A percentile compares a stretch with the other conserved stretches of the same genome.
These are phyloP conservation scores for Marchantia polymorpha DNA, from an alignment of 225 moss, liverwort and hornwort species.

Conservation along the genomic window DNA sequence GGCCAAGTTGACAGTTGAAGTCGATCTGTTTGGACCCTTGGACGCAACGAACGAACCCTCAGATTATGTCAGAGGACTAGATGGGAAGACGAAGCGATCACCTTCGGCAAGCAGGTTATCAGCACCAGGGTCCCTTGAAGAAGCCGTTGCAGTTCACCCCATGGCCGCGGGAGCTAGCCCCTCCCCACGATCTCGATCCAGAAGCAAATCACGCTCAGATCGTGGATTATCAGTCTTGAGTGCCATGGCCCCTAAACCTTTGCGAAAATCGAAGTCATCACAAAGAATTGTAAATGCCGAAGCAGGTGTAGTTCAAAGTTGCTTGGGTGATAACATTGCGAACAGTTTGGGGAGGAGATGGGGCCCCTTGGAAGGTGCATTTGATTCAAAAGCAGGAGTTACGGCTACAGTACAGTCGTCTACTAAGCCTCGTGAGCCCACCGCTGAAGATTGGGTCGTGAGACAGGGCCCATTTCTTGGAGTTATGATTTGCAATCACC, in stretches of 20 bases:
- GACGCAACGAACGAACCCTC: slow-evolving; percentile 56
- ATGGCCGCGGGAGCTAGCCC: slow-evolving; percentile 42
- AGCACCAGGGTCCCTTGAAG: slow-evolving; percentile 50
- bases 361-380: slow-evolving; percentile 47
- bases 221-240: slow-evolving; percentile 52
- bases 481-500: slow-evolving; percentile 69
- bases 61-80: slow-evolving; percentile 59
- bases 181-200: slow-evolving; percentile 50
- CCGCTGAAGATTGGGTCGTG: slow-evolving; percentile 55
- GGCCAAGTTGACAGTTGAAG: slow-evolving; percentile 38
- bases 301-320: slow-evolving; percentile 39
- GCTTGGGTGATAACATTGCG: slow-evolving; percentile 47
- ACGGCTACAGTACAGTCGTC: slow-evolving; percentile 19
- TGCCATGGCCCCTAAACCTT: slow-evolving; percentile 47
- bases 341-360: slow-evolving; percentile 42
- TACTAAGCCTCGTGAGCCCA: slow-evolving; percentile 32
- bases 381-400: slow-evolving; percentile 43
- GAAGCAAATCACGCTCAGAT: slow-evolving; percentile 54
- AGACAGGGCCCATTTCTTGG: slow-evolving; percentile 63
- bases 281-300: slow-evolving; percentile 36
- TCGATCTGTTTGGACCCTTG: slow-evolving; percentile 35
- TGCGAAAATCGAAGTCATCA: slow-evolving; percentile 40
- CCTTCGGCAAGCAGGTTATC: slow-evolving; percentile 42
- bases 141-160: slow-evolving; percentile 41
- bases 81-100: slow-evolving; percentile 54